Evolutionary conservation across 495 filamentous ascomycete species (phyloP).

Genomic region (Articulospora tetracladia): DNA sequence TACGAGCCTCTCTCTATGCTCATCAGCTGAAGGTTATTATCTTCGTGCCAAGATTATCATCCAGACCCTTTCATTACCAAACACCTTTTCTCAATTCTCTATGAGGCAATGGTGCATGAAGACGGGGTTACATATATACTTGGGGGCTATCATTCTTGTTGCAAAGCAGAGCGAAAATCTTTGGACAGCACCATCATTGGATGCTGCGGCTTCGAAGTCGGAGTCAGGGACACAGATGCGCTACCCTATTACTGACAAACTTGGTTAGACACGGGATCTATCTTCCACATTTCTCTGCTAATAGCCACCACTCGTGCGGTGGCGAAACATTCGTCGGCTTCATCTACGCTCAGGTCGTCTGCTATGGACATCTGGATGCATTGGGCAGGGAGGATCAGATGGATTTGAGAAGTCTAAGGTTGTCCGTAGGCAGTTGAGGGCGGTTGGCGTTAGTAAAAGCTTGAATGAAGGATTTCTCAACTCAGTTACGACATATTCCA

Average conservation of each 20-base stretch:
- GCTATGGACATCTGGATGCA: no score
- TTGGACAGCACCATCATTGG: not conserved
- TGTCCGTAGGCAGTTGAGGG: no score
- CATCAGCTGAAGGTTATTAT: slow-evolving; percentile 88
- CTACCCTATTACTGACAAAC: not conserved
- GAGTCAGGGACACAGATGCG: not conserved
- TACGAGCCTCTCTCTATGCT: slow-evolving; percentile 66
- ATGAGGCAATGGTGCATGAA: slow-evolving; percentile 82
- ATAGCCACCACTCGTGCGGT: no score
- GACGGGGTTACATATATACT: slow-evolving; percentile 64
- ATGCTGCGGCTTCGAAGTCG: not conserved
- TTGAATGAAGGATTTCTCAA: no score
- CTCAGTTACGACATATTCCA: no score
- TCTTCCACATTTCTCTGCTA: not conserved
- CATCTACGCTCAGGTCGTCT: no score
- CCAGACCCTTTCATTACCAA: slow-evolving; percentile 83
- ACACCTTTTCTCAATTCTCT: slow-evolving; percentile 58
- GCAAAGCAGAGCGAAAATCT: not conserved
- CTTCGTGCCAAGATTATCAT: slow-evolving; percentile 84
- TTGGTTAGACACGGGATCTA: not conserved
- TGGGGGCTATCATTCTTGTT: not conserved
- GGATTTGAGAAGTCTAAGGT: no score
- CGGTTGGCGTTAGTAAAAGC: no score
- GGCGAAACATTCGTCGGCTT: no score
- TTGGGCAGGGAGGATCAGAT: no score